A percentile compares a stretch with the other conserved stretches of the same genome.
Evolutionary conservation across 306 rosid species (phyloP).

Genomic region (Canavalia ensiformis): DNA sequence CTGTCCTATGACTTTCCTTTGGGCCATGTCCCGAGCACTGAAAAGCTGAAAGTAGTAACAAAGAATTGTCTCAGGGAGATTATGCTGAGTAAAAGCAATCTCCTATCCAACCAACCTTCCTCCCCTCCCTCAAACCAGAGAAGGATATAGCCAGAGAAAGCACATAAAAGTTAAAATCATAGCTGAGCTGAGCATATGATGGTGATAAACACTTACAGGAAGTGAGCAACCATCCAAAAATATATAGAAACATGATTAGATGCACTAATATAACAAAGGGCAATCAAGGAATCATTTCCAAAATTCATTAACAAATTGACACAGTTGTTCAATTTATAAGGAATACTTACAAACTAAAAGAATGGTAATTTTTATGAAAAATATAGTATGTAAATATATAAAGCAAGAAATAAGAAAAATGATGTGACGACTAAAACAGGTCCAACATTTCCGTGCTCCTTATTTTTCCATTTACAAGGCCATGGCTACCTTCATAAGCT

Average conservation of each 20-base stretch:
- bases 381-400: neutral
- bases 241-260: slow-evolving; percentile 31
- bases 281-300: slow-evolving; percentile 17
- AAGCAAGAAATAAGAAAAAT: slow-evolving; percentile 25
- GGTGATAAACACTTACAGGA: slow-evolving; percentile 19
- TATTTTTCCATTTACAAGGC: neutral
- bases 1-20: slow-evolving; percentile 80
- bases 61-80: slow-evolving; percentile 38
- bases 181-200: slow-evolving; percentile 17
- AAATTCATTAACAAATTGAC: slow-evolving; percentile 9
- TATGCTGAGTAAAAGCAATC: neutral
- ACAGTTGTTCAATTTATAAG: neutral
- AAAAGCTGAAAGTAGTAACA: slow-evolving; percentile 68
- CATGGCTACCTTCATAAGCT: neutral
- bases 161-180: slow-evolving; percentile 3
- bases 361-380: neutral
- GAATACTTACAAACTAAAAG: neutral
- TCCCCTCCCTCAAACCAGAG: slow-evolving; percentile 6
- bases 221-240: slow-evolving; percentile 26
- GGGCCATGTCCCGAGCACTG: slow-evolving; percentile 96
- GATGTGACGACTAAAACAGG: neutral
- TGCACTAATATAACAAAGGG: neutral
- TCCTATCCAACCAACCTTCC: slow-evolving; percentile 1
- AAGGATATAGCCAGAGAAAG: slow-evolving; percentile 18
- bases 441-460: slow-evolving; percentile 10